Evolutionary conservation across 2,329 filamentous ascomycete species (phyloP), one percentile per base, ranked within the genome.

Genomic region (Tothia fuscella): DNA sequence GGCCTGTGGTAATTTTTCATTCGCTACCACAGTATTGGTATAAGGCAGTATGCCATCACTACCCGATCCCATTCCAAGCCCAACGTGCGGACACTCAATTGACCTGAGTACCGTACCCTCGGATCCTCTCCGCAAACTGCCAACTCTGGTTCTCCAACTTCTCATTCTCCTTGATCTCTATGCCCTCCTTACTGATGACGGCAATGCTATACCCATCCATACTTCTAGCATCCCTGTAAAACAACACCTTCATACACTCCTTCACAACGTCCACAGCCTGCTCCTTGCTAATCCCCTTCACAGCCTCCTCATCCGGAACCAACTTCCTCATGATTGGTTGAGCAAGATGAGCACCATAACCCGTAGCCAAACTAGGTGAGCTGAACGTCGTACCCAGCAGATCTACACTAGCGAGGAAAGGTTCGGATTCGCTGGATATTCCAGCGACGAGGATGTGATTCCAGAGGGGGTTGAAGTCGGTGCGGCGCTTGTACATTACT

Each of bases 181-280:
- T 78, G n/a, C 60, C 86, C 37, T 86, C 84, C 65, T 86, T 82
- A 43, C 84, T 91, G 43, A 98, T 73, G 42, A 96, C 73, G 16
- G 89, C 89, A 59, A 96, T 80, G 50, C 84, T 91, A 69, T 95
- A 98, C 52, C 75, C 73, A 65, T 95, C 87, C 65, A 91, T 67
- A 67, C 84, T 93, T 62, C 91, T 79, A 33, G 91, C 91, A 65
- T 98, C 91, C 54, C 91, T 77, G 71, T 98, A 98, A 70, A 84
- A 98, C 47, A 98, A 72, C 41, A 96, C 89, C 75, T 96, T 96
- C 84, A 98, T 88, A 65, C 87, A 94, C 67, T 94, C 83, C 69
- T 82, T 82, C 57, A 98, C 66, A 30, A 86, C 74, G 45, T 80
- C 69, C 47, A 95, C 70, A 37, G 91, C 91, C 58, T 83, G 64